phyloP scores from a whole-genome alignment of 345 rosid species.

The Aethionema arabicum region DNA sequence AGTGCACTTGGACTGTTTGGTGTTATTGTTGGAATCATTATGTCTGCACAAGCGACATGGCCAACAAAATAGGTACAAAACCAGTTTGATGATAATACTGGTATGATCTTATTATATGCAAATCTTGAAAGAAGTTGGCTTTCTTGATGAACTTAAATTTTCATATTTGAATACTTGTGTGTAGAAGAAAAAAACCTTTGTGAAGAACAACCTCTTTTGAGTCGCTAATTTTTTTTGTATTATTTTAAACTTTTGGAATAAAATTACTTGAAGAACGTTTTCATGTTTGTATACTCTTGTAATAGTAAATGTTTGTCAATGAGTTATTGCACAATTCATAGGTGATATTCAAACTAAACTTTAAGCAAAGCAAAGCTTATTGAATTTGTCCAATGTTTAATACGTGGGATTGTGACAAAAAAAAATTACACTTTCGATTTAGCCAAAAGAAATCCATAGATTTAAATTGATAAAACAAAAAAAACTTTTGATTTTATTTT shows the following conservation, averaged over 20 bases:
- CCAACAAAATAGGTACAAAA: constrained; percentile 55
- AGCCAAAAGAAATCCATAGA: no score
- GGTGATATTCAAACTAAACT: no score
- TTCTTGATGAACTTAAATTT: constrained; percentile 26
- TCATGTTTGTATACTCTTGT: constrained; percentile 24
- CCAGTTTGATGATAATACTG: not conserved
- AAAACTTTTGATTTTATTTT: no score
- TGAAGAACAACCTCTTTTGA: constrained; percentile 27
- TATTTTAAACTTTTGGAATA: constrained; percentile 32
- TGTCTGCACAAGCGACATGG: constrained; percentile 99
- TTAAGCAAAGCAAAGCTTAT: no score
- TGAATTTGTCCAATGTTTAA: no score
- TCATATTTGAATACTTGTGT: constrained; percentile 24
- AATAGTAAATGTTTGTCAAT: no score
- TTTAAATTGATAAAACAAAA: no score
- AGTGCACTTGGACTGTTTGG: constrained; percentile 98
- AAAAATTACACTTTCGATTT: no score
- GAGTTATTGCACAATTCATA: no score
- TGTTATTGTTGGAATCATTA: constrained; percentile 96
- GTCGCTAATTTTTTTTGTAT: constrained; percentile 29
- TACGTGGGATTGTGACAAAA: no score
- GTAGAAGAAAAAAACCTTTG: constrained; percentile 28
- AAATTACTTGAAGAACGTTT: constrained; percentile 24
- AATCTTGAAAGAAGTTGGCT: constrained; percentile 32
- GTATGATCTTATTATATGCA: constrained; percentile 9